A percentile compares a stretch with the other conserved stretches of the same genome.
Evolutionary conservation across 1,284 basidiomycete species (phyloP).

Genomic region (Ceratobasidium sp.): DNA sequence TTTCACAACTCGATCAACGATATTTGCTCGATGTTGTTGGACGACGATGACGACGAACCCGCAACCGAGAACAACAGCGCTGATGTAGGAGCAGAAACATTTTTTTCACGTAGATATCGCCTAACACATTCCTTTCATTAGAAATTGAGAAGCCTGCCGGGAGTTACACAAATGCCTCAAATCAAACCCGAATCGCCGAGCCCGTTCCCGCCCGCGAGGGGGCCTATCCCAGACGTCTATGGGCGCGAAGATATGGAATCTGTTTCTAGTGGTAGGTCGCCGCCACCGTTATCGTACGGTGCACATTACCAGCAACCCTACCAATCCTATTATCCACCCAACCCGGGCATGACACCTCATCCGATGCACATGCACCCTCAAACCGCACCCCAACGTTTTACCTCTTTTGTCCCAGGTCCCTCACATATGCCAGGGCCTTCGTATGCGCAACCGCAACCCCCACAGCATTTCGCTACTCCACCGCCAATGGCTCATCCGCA

Average conservation of each 20-base stretch:
- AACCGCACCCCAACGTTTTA: constrained; percentile 6
- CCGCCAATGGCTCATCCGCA: background rate
- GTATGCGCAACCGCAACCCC: constrained; percentile 1
- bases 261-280: constrained; percentile 41
- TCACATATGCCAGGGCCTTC: constrained; percentile 9
- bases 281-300: constrained; percentile 32
- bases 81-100: constrained; percentile 14
- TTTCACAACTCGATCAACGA: constrained; percentile 38
- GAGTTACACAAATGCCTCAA: background rate
- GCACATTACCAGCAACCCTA: constrained; percentile 36
- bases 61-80: constrained; percentile 22
- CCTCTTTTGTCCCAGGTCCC: constrained; percentile 28
- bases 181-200: constrained; percentile 8
- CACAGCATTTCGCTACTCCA: background rate
- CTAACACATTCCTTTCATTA: background rate
- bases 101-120: background rate
- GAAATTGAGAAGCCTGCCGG: constrained; percentile 13
- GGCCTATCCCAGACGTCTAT: background rate
- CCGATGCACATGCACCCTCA: constrained; percentile 9
- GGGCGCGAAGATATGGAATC: constrained; percentile 6
- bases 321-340: constrained; percentile 35
- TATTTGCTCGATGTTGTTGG: constrained; percentile 21
- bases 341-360: background rate
- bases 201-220: constrained; percentile 2
- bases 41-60: background rate